These are phyloP conservation scores for Nitzschia putrida DNA, from an alignment of 108 stramenopile species.

Conservation along the genomic window DNA sequence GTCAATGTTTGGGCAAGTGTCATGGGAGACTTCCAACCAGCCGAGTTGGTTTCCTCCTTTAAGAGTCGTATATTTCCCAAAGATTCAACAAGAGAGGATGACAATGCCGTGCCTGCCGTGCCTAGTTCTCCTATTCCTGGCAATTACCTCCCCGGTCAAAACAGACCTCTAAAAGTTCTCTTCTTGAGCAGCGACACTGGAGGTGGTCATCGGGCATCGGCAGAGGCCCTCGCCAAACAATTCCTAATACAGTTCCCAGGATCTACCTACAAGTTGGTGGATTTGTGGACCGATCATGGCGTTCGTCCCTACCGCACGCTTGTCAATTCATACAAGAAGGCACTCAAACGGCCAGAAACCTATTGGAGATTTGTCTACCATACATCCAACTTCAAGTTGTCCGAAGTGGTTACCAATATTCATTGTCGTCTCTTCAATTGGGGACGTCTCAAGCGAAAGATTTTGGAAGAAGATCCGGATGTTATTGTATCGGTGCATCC, in stretches of 20 bases:
- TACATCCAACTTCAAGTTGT: slow-evolving; percentile 63
- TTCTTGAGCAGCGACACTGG: slow-evolving; percentile 96
- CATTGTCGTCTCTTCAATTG: slow-evolving; percentile 64
- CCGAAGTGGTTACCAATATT: slow-evolving; percentile 55
- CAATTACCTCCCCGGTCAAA: background rate
- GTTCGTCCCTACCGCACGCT: slow-evolving; percentile 54
- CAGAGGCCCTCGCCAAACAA: slow-evolving; percentile 89
- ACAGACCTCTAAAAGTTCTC: slow-evolving; percentile 72
- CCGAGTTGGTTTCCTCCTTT: no score
- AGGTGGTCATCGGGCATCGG: slow-evolving; percentile 97
- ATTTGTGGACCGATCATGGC: slow-evolving; percentile 80
- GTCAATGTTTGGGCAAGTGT: no score
- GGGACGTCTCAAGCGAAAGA: slow-evolving; percentile 51
- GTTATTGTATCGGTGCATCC: slow-evolving; percentile 93
- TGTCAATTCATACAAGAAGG: slow-evolving; percentile 72
- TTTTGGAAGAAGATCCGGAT: slow-evolving; percentile 76
- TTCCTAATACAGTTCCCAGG: slow-evolving; percentile 87
- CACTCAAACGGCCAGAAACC: slow-evolving; percentile 82
- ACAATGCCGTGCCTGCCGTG: no score
- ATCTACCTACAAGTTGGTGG: slow-evolving; percentile 81
- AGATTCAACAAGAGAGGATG: no score
- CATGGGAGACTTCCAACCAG: no score
- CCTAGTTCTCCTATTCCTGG: no score
- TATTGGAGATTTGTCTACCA: slow-evolving; percentile 84
- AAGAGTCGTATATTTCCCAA: no score